Evolutionary conservation across 208 protist genomes (phyloP).

Genomic region (Trichomonas vaginalis): DNA sequence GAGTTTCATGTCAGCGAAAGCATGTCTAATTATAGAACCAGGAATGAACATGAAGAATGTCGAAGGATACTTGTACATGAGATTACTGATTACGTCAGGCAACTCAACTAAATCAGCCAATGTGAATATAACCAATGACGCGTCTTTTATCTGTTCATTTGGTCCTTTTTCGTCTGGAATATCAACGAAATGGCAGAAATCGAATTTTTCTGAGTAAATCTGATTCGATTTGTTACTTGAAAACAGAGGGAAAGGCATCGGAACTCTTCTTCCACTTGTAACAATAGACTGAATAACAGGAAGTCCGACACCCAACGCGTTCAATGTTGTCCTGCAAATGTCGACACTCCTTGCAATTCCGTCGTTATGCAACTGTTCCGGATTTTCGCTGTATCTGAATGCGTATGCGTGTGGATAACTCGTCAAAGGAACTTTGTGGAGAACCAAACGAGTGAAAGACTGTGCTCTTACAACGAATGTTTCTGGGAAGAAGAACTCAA

Average conservation of each 20-base stretch:
- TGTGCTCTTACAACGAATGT: neutral
- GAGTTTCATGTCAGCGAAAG: neutral
- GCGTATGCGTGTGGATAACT: neutral
- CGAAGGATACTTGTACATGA: neutral
- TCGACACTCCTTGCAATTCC: neutral
- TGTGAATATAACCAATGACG: neutral
- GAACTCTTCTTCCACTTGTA: neutral
- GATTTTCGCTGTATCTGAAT: neutral
- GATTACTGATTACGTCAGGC: neutral
- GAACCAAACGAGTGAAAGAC: neutral
- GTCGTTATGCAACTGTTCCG: neutral
- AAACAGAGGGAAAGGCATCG: neutral
- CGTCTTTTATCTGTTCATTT: neutral
- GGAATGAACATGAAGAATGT: slow-evolving; percentile 6
- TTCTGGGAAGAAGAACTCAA: neutral
- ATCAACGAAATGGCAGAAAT: neutral
- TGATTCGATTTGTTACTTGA: neutral
- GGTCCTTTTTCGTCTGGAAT: neutral
- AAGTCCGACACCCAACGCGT: neutral
- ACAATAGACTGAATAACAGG: neutral
- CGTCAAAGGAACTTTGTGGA: neutral
- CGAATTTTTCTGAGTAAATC: neutral
- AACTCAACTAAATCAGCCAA: neutral
- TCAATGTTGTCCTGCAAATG: neutral
- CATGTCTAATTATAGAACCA: neutral